Conservation (phyloP, 179 eudicot species). For the Corrigiola litoralis region DNA sequence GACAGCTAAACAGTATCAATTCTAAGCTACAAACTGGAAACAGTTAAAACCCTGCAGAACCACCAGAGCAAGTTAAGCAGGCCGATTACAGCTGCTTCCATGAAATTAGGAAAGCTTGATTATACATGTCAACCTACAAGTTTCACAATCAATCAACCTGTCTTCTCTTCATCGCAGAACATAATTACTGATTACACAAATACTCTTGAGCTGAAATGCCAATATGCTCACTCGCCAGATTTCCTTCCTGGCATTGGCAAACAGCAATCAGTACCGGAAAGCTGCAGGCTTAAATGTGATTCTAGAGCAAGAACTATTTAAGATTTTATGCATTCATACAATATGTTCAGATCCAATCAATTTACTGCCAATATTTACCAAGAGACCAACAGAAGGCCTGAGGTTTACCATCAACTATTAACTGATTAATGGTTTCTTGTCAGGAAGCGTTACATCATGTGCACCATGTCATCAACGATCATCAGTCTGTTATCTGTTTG, state of each 20-base stretch:
- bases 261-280: too few relatives aligned
- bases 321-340: too few relatives aligned
- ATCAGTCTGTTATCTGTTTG: conserved; percentile 45
- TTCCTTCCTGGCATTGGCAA: not conserved
- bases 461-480: conserved; percentile 41
- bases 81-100: conserved; percentile 1
- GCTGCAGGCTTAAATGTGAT: too few relatives aligned
- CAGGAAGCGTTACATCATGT: conserved; percentile 35
- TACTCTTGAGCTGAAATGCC: not conserved
- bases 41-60: not conserved
- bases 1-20: not conserved
- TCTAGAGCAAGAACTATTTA: not conserved
- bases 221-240: not conserved
- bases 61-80: not conserved
- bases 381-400: too few relatives aligned
- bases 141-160: not conserved
- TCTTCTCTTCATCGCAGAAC: not conserved
- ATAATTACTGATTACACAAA: not conserved
- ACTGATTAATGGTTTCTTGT: conserved; percentile 1
- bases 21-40: not conserved
- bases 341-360: too few relatives aligned
- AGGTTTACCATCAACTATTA: not conserved
- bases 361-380: too few relatives aligned
- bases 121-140: conserved; percentile 1
- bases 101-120: not conserved